Evolutionary conservation across 495 filamentous ascomycete genomes (phyloP).

Genomic region (Haplographium delicatum): DNA sequence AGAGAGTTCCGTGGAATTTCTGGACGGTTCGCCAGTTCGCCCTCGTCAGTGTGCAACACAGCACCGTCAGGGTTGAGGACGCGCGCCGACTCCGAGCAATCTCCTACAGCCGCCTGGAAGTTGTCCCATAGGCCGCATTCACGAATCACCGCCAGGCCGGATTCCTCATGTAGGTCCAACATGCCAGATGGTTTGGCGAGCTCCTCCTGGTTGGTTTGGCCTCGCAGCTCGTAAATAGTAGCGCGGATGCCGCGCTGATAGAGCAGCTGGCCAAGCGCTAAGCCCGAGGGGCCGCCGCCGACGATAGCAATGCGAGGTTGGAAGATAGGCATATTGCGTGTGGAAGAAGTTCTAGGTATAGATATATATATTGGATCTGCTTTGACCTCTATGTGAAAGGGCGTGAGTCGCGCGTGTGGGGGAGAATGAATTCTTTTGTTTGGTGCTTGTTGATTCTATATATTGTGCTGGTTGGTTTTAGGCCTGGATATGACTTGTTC

Average conservation of each 20-base stretch:
- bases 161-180: constrained; percentile 46
- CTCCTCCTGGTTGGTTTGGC: constrained; percentile 17
- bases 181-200: constrained; percentile 40
- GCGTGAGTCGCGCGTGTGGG: no score
- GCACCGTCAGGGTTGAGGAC: constrained; percentile 37
- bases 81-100: constrained; percentile 31
- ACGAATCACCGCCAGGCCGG: constrained; percentile 45
- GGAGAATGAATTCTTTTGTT: no score
- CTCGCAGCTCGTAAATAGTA: constrained; percentile 37
- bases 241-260: constrained; percentile 31
- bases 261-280: constrained; percentile 47
- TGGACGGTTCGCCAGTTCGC: constrained; percentile 31
- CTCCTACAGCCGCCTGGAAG: constrained; percentile 34
- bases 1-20: constrained; percentile 44
- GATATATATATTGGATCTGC: no score
- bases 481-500: no score
- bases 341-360: no score
- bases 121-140: constrained; percentile 42
- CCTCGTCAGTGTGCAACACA: constrained; percentile 32
- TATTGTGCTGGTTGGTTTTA: no score
- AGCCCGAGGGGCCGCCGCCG: constrained; percentile 49
- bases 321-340: constrained; percentile 4
- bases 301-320: constrained; percentile 44
- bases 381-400: no score
- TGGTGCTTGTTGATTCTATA: no score